Base-by-base conservation (phyloP, 257 asterid genomes). In the Coffea canephora region DNA sequence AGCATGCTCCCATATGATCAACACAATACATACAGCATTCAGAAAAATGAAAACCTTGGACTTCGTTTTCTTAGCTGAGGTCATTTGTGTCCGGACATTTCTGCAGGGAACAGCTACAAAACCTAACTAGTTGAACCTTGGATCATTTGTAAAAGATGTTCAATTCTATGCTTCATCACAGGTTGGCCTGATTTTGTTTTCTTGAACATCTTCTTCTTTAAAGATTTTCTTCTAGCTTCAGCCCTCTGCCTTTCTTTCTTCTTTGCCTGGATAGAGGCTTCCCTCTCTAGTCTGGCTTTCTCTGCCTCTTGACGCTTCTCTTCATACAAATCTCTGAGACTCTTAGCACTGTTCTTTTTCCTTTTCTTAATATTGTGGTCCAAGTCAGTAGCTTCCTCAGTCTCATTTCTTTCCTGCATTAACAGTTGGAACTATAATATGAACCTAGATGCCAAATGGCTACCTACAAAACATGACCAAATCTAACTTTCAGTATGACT, bases 141-240 rank as follows among this genome's bases (percentile, higher is more conserved):
- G 77, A 95, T 78, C 62, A 93, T 86, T 87, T 92, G 97, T 82
- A 96, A 77, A 50, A 96, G 82, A 83, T 91, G 99, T 87, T 96
- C 97, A n/a, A 96, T 91, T 89, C 96, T 88, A 87, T 89, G 91
- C 86, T 90, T 96, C 98, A 96, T 93, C 50, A 94, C 97, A 8
- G 99, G 99, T 73, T 94, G 98, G 75, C 99, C 99, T 0, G 88
- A 89, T 87, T 74, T 91, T 1, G 99, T 96, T 87, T 91, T 96
- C 95, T 94, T 94, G 54, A 80, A 88, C 97, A 96, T 96, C 86
- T 92, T 96, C 89, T 82, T 90, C 89, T 92, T 91, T 59, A 85
- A 74, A 43, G 77, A 80, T 86, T 78, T 94, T 82, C 99, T 88
- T 71, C 88, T 87, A 74, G 88, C 87, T 88, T 89, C 95, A 23